Percentiles rank a stretch among this genome's conserved stretches.
Conservation (phyloP, 2,329 filamentous ascomycete genomes). For the Penicillium vulpinum region DNA sequence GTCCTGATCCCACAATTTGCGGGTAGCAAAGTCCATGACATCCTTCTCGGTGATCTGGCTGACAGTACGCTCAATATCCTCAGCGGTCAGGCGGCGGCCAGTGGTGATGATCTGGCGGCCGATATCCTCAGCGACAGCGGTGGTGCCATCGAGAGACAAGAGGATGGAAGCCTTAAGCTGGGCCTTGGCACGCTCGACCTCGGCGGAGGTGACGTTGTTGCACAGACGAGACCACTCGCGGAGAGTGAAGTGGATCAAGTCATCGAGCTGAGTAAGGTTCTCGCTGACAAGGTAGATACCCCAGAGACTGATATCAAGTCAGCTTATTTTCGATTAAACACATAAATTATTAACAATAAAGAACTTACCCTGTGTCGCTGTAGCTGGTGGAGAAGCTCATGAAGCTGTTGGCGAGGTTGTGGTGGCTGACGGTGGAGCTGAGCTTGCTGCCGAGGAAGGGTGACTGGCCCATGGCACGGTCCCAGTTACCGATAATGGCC, state of each 20-base stretch:
- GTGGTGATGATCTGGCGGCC: conserved; percentile 98
- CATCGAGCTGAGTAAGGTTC: conserved; percentile 81
- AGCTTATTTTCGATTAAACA: conserved; percentile 24
- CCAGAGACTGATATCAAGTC: conserved; percentile 71
- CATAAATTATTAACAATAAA: neutral
- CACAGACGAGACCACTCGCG: conserved; percentile 97
- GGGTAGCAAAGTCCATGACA: conserved; percentile 93
- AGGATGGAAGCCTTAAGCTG: conserved; percentile 99
- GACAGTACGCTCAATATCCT: conserved; percentile 92
- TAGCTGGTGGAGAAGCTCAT: conserved; percentile 99
- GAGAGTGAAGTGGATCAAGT: conserved; percentile 96
- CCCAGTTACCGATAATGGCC: conserved; percentile 99
- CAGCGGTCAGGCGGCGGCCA: conserved; percentile 83
- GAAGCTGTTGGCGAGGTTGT: conserved; percentile 98
- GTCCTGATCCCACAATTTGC: conserved; percentile 97
- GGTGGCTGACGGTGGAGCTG: conserved; percentile 87
- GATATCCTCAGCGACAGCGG: conserved; percentile 95
- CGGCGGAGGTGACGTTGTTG: conserved; percentile 80
- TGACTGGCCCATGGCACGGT: conserved; percentile 97
- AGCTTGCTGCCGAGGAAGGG: conserved; percentile 98
- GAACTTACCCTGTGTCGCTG: conserved; percentile 90
- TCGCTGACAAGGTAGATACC: conserved; percentile 98
- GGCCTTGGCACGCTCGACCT: conserved; percentile 97
- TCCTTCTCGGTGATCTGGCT: conserved; percentile 90
- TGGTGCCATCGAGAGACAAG: conserved; percentile 94